Evolutionary conservation across 345 rosid genomes (phyloP), one percentile per base, ranked within the genome.

Genomic region (Salix exigua): DNA sequence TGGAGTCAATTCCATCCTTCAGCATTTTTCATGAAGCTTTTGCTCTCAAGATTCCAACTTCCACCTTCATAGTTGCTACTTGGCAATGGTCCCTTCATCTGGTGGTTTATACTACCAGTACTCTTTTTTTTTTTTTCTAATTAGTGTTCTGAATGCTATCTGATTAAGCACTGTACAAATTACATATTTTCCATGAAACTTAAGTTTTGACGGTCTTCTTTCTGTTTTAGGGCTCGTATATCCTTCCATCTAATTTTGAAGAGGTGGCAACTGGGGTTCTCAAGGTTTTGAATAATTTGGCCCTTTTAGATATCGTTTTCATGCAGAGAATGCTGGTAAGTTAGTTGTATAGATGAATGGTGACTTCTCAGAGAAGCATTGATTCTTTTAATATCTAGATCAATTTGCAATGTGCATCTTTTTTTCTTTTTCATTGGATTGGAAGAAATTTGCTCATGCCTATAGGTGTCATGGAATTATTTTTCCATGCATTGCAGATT

Each of bases 261-360:
- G 93, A 89, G 85, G 92, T 88, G 66, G 89, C 91, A 73, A 86
- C 93, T 71, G 96, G 91, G 64, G 96, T 89, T 70, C 85, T 91
- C 83, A 91, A 87, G 83, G 86, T 89, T 77, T 78, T 91, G 81
- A 91, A 89, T 78, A 91, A 89, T 84, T 85, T 91, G 88, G 96
- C 93, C 61, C 85, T 83, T 68, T 37, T 87, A 83, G 92, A 91
- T 84, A 83, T 89, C 55, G 72, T 75, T 21, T 89, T 80, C 73
- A 77, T 91, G 81, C 93, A 89, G 82, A 85, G 80, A 84, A 86
- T 89, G 85, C 96, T 91, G 73, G 96, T 89, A 81, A 86, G 87
- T 78, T 74, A 53, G 62, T 68, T 62, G 31, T 21, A 23, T 73
- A 33, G 44, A 55, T 25, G 31, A 70, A 65, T 61, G n/a, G 38